Conservation (phyloP, 441 rosid species). For the Gossypium aridum region DNA sequence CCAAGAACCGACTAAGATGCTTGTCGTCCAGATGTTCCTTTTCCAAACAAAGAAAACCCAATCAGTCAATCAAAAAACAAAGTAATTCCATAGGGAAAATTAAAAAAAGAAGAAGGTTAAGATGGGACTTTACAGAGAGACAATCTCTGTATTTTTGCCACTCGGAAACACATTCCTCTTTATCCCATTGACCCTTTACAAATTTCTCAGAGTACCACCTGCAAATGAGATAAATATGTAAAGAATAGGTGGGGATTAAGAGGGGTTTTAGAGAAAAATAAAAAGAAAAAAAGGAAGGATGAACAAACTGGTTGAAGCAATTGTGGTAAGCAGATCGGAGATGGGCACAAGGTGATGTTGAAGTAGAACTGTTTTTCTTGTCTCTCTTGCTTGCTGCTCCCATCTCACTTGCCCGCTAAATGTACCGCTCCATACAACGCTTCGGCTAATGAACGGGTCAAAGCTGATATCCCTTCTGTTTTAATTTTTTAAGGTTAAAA, state of each 20-base stretch:
- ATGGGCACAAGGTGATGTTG: conserved; percentile 66
- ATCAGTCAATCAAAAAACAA: not conserved
- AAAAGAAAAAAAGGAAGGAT: not conserved
- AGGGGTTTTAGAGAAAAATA: not conserved
- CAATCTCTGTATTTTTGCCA: conserved; percentile 77
- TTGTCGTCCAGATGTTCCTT: conserved; percentile 80
- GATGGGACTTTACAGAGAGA: conserved; percentile 41
- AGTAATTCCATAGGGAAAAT: not conserved
- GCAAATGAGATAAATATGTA: not conserved
- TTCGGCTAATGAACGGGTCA: not conserved
- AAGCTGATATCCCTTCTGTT: not conserved
- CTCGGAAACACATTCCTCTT: conserved; percentile 62
- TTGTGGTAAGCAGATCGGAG: conserved; percentile 65
- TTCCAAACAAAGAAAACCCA: not conserved
- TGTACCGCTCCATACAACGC: not conserved
- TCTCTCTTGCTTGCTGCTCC: conserved; percentile 27
- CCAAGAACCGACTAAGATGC: conserved; percentile 62
- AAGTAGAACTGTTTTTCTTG: conserved; percentile 31
- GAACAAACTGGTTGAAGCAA: conserved; percentile 70
- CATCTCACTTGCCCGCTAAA: conserved; percentile 21
- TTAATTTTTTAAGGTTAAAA: not conserved
- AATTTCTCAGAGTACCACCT: conserved; percentile 91
- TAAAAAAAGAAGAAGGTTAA: not conserved
- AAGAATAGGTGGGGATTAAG: conserved; percentile 6
- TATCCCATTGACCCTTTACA: conserved; percentile 73